Evolutionary conservation across 140 eudicot species (phyloP).

Genomic region (Erigeron philadelphicus): DNA sequence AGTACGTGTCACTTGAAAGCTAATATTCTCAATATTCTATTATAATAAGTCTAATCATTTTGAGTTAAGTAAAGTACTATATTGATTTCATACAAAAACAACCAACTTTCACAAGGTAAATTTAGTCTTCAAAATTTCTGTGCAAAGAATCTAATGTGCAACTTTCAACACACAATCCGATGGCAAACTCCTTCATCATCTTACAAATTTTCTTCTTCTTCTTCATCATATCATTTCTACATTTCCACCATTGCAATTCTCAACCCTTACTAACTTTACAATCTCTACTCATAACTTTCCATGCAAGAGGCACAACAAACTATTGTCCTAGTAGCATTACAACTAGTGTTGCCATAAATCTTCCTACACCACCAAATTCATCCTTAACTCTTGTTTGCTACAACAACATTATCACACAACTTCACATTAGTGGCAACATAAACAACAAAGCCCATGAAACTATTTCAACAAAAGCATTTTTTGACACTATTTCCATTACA

Average conservation of each 20-base stretch:
- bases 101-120: background rate
- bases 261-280: constrained; percentile 25
- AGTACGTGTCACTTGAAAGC: too few relatives aligned
- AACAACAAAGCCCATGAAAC: constrained; percentile 21
- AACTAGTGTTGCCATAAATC: constrained; percentile 29
- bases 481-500: constrained; percentile 33
- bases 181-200: constrained; percentile 24
- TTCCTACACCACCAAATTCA: constrained; percentile 39
- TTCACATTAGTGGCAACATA: constrained; percentile 39
- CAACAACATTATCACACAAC: constrained; percentile 60
- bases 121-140: constrained; percentile 9
- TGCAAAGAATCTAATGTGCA: constrained; percentile 29
- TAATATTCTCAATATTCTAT: too few relatives aligned
- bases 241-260: constrained; percentile 19
- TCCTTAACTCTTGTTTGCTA: constrained; percentile 53
- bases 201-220: constrained; percentile 24
- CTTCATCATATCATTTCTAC: constrained; percentile 27
- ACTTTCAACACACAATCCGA: constrained; percentile 23
- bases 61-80: background rate
- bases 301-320: constrained; percentile 31
- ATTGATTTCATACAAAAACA: background rate
- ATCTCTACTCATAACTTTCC: constrained; percentile 30
- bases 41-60: background rate
- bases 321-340: constrained; percentile 25
- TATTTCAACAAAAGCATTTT: constrained; percentile 32